Conservation (phyloP, 1,139 yeast genomes). For the Blastobotrys illinoisensis region DNA sequence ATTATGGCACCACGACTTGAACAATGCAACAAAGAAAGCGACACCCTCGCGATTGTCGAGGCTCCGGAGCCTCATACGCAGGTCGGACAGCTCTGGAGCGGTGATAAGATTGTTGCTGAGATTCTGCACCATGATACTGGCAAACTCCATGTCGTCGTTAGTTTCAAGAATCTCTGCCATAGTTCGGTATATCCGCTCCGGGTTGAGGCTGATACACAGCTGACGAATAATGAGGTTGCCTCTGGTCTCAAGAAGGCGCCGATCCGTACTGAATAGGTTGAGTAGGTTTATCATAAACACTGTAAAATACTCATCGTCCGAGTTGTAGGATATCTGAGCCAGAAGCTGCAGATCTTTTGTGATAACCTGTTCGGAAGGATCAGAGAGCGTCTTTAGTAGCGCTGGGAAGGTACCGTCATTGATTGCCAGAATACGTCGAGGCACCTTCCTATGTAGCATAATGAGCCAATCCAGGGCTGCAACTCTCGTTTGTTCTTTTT, state of each 20-base stretch:
- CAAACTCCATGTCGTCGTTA: constrained; percentile 62
- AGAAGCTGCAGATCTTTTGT: constrained; percentile 69
- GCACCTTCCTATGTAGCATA: constrained; percentile 71
- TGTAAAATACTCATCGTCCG: constrained; percentile 73
- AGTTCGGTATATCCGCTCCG: constrained; percentile 78
- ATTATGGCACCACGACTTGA: constrained; percentile 89
- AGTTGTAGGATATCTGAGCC: constrained; percentile 71
- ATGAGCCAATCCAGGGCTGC: constrained; percentile 90
- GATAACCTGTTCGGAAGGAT: constrained; percentile 81
- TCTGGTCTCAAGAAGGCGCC: constrained; percentile 58
- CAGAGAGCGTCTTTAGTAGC: constrained; percentile 72
- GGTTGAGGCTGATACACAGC: constrained; percentile 71
- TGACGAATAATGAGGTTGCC: constrained; percentile 84
- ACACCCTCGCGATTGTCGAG: constrained; percentile 55
- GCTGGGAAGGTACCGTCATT: constrained; percentile 70
- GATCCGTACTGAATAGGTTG: constrained; percentile 60
- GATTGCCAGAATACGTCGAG: constrained; percentile 50
- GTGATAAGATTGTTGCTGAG: constrained; percentile 84
- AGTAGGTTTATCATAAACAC: constrained; percentile 71
- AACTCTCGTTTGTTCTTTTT: constrained; percentile 74
- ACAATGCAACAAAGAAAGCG: constrained; percentile 66
- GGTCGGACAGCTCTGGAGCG: constrained; percentile 68
- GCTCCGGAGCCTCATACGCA: constrained; percentile 63
- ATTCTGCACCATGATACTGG: constrained; percentile 78
- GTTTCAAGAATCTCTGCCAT: constrained; percentile 69